Conservation (phyloP, 2,329 filamentous ascomycete species). For the Fusarium sp. region DNA sequence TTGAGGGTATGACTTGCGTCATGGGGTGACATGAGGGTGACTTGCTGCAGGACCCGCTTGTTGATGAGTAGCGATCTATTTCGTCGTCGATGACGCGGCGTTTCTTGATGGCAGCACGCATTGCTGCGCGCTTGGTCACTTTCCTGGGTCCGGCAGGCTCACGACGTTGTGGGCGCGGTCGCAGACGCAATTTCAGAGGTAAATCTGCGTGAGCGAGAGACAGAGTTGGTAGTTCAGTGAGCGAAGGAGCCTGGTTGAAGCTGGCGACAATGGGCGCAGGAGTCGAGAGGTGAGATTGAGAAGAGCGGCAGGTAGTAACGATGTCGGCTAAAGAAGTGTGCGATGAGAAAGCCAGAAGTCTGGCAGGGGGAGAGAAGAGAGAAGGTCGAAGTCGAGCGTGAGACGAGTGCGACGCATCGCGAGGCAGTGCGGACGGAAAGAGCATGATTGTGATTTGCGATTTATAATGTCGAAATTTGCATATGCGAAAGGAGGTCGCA, state of each 20-base stretch:
- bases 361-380: slow-evolving; percentile 69
- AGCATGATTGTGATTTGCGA: slow-evolving; percentile 58
- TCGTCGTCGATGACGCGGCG: slow-evolving; percentile 61
- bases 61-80: slow-evolving; percentile 53
- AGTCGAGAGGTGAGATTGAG: slow-evolving; percentile 66
- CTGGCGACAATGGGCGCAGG: slow-evolving; percentile 53
- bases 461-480: slow-evolving; percentile 2
- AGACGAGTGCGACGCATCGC: slow-evolving; percentile 63
- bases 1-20: slow-evolving; percentile 55
- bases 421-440: slow-evolving; percentile 67
- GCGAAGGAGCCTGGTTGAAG: slow-evolving; percentile 46
- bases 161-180: slow-evolving; percentile 55
- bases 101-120: slow-evolving; percentile 65
- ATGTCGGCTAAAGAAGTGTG: slow-evolving; percentile 64
- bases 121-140: slow-evolving; percentile 63
- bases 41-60: slow-evolving; percentile 54
- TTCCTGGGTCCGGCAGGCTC: slow-evolving; percentile 54
- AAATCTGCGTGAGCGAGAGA: slow-evolving; percentile 63
- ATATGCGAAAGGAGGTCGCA: slow-evolving; percentile 4
- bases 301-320: slow-evolving; percentile 68
- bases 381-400: slow-evolving; percentile 60
- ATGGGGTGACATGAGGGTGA: slow-evolving; percentile 23
- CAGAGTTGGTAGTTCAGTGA: slow-evolving; percentile 63
- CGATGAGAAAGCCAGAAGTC: slow-evolving; percentile 61
- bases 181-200: slow-evolving; percentile 66